These are phyloP conservation scores for Drechslera avenae DNA, from an alignment of 2,329 filamentous ascomycete species.

Conservation along the genomic window DNA sequence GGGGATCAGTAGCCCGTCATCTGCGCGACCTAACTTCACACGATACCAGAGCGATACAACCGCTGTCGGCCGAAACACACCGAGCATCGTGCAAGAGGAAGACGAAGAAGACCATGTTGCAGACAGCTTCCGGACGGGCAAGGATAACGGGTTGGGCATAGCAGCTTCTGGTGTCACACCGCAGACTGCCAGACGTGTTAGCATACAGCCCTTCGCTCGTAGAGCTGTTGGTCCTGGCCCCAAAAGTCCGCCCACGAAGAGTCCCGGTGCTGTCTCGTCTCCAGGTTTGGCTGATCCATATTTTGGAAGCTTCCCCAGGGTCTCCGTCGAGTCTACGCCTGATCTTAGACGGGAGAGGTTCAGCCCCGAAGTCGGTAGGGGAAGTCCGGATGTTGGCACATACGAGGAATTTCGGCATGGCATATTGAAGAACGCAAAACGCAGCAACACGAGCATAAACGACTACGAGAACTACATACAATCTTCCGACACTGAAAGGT, in stretches of 20 bases:
- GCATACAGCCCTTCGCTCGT: constrained; percentile 32
- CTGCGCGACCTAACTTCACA: constrained; percentile 44
- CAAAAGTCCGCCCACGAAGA: constrained; percentile 27
- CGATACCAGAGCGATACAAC: constrained; percentile 45
- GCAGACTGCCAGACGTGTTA: constrained; percentile 17
- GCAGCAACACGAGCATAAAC: constrained; percentile 26
- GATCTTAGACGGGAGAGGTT: constrained; percentile 40
- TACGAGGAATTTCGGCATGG: constrained; percentile 39
- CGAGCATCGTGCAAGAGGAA: constrained; percentile 35
- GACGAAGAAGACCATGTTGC: constrained; percentile 45
- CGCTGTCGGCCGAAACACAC: constrained; percentile 36
- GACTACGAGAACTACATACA: constrained; percentile 42
- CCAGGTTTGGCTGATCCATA: constrained; percentile 39
- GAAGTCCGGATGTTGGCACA: constrained; percentile 35
- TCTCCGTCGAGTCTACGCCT: constrained; percentile 38
- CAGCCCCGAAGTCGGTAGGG: constrained; percentile 14
- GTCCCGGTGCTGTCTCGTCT: constrained; percentile 28
- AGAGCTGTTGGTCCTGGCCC: constrained; percentile 23
- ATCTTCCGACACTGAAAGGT: constrained; percentile 26
- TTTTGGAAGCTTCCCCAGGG: constrained; percentile 32
- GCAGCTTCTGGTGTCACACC: constrained; percentile 24
- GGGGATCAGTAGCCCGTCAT: constrained; percentile 32
- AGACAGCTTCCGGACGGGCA: constrained; percentile 24
- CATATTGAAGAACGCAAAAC: constrained; percentile 26
- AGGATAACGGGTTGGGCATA: constrained; percentile 46